Percentiles rank a stretch among this genome's conserved stretches.
These are phyloP conservation scores for Tagetes erecta DNA, from an alignment of 129 eudicot genomes.

Conservation along the genomic window DNA sequence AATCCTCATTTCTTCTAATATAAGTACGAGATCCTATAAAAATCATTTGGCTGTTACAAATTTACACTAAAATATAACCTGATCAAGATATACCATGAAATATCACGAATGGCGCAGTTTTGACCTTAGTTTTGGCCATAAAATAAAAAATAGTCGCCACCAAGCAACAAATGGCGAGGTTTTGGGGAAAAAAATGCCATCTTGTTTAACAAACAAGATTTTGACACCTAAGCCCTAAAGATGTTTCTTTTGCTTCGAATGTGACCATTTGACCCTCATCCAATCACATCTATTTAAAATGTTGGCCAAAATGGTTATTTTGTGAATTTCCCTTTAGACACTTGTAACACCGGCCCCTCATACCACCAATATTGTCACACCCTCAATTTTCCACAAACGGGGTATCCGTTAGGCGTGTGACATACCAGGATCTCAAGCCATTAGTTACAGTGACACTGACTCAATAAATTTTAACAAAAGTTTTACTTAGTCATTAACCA, in stretches of 20 bases:
- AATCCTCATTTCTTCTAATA: constrained; percentile 92
- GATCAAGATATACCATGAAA: neutral
- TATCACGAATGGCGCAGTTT: neutral
- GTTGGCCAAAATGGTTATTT: neutral
- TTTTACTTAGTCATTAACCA: too few species aligned
- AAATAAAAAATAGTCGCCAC: neutral
- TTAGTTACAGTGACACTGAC: too few species aligned
- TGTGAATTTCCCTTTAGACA: neutral
- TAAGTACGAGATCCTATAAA: constrained; percentile 76
- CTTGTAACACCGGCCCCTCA: too few species aligned
- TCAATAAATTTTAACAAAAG: too few species aligned
- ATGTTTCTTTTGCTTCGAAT: neutral
- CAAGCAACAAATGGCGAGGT: neutral
- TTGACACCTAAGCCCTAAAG: neutral
- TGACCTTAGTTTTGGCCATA: neutral
- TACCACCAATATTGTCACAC: too few species aligned
- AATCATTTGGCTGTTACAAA: neutral
- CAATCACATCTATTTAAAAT: neutral
- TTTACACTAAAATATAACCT: neutral
- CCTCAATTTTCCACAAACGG: too few species aligned
- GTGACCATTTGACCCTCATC: neutral
- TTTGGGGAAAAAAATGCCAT: neutral
- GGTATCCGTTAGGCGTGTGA: too few species aligned
- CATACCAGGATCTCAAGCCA: too few species aligned
- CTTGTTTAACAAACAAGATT: neutral